A percentile compares a stretch with the other conserved stretches of the same genome.
phyloP scores from a whole-genome alignment of 2,329 filamentous ascomycete genomes.

The Verticillium nonalfalfae region DNA sequence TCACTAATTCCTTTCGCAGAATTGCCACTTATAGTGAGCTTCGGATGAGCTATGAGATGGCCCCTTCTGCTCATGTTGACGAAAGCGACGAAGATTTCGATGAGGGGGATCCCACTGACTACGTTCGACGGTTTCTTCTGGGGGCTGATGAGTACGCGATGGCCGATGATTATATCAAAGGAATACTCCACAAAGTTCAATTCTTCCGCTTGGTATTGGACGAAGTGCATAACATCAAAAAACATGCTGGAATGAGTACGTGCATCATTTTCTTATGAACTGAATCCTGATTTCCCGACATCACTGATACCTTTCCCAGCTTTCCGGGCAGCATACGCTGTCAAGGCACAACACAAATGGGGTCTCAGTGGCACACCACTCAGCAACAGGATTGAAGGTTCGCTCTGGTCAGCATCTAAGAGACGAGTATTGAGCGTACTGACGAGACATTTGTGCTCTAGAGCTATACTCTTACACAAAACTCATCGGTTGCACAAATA shows the following conservation, averaged over 20 bases:
- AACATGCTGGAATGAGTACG: slow-evolving; percentile 25
- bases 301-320: slow-evolving; percentile 1
- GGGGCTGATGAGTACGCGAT: background rate
- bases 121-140: too few relatives aligned
- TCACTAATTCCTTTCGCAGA: background rate
- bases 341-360: slow-evolving; percentile 25
- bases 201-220: slow-evolving; percentile 51
- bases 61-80: background rate
- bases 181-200: slow-evolving; percentile 18
- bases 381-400: slow-evolving; percentile 22
- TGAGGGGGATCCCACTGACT: too few relatives aligned
- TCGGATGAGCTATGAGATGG: background rate
- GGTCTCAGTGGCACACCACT: slow-evolving; percentile 28
- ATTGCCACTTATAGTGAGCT: background rate
- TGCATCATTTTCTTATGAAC: background rate
- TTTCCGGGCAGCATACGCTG: slow-evolving; percentile 12
- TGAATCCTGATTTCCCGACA: background rate
- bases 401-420: background rate
- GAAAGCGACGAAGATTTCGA: too few relatives aligned
- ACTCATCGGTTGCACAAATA: slow-evolving; percentile 19
- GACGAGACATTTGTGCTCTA: slow-evolving; percentile 6
- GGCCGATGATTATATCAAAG: background rate
- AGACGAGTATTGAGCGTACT: background rate
- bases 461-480: slow-evolving; percentile 28
- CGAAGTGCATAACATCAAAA: slow-evolving; percentile 52